Conservation (phyloP, 2,329 filamentous ascomycete species). For the Colletotrichum musae region DNA sequence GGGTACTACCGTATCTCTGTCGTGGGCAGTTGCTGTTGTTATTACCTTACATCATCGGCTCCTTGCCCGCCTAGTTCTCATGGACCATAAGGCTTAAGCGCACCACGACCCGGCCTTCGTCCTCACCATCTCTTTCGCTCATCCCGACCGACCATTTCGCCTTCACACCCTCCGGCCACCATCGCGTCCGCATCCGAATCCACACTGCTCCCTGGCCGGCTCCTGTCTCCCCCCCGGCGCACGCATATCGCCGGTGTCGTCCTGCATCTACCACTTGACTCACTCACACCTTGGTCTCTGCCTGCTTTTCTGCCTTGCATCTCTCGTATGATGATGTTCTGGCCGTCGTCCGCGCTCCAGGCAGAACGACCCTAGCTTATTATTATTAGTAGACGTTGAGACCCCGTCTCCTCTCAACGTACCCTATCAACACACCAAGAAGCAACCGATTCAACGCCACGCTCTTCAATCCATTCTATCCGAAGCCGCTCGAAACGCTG, state of each 20-base stretch:
- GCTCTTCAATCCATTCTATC: slow-evolving; percentile 8
- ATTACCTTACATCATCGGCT: slow-evolving; percentile 37
- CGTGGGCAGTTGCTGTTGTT: too few species aligned
- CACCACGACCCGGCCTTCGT: background rate
- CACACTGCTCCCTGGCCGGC: background rate
- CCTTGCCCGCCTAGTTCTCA: slow-evolving; percentile 6
- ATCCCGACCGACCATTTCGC: slow-evolving; percentile 3
- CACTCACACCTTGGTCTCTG: slow-evolving; percentile 38
- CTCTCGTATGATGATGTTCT: slow-evolving; percentile 33
- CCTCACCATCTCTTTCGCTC: slow-evolving; percentile 1
- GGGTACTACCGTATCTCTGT: too few species aligned
- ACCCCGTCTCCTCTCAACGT: slow-evolving; percentile 7
- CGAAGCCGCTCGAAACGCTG: slow-evolving; percentile 11
- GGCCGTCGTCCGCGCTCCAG: slow-evolving; percentile 24
- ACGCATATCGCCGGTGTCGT: slow-evolving; percentile 22
- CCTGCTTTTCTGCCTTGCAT: slow-evolving; percentile 34
- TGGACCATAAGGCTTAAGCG: slow-evolving; percentile 5
- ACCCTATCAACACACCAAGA: background rate
- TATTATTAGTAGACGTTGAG: slow-evolving; percentile 29
- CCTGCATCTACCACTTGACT: slow-evolving; percentile 23
- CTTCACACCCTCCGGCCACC: slow-evolving; percentile 24
- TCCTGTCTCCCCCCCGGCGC: background rate
- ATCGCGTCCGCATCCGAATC: slow-evolving; percentile 15
- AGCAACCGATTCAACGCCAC: slow-evolving; percentile 4
- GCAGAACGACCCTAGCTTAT: slow-evolving; percentile 3